Evolutionary conservation across 1,284 basidiomycete genomes (phyloP).

Genomic region (Amylostereum areolatum): DNA sequence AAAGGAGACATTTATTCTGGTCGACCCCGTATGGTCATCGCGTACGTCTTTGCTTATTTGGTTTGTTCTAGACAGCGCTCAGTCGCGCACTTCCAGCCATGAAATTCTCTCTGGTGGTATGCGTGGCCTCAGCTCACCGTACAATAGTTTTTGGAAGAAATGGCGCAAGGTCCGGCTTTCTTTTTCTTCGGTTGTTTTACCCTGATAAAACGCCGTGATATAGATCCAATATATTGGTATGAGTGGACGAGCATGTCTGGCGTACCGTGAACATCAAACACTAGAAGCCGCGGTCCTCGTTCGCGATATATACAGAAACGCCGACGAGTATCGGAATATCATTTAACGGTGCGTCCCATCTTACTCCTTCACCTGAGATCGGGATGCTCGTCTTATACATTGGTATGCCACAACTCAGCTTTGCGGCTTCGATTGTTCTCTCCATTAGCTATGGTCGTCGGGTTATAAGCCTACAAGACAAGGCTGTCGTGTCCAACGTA

Average conservation of each 20-base stretch:
- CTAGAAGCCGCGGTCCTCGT: background rate
- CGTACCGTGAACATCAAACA: background rate
- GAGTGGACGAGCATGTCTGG: background rate
- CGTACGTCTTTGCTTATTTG: too few relatives aligned
- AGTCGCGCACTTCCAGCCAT: too few relatives aligned
- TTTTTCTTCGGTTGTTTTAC: background rate
- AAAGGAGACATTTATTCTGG: too few relatives aligned
- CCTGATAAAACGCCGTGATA: background rate
- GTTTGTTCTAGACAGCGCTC: too few relatives aligned
- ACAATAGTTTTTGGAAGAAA: background rate
- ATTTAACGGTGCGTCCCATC: too few relatives aligned
- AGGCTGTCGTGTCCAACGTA: background rate
- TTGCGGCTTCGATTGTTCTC: background rate
- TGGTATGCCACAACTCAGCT: too few relatives aligned
- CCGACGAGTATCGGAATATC: too few relatives aligned
- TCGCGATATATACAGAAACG: background rate
- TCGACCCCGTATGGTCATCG: too few relatives aligned
- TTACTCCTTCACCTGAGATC: too few relatives aligned
- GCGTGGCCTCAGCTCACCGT: background rate
- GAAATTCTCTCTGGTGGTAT: background rate
- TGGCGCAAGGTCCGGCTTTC: background rate
- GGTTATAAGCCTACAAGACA: background rate
- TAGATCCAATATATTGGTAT: background rate
- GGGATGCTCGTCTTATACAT: too few relatives aligned
- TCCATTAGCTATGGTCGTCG: background rate